These are phyloP conservation scores for Salvia sclarea DNA, from an alignment of 305 asterid genomes.

Conservation along the genomic window DNA sequence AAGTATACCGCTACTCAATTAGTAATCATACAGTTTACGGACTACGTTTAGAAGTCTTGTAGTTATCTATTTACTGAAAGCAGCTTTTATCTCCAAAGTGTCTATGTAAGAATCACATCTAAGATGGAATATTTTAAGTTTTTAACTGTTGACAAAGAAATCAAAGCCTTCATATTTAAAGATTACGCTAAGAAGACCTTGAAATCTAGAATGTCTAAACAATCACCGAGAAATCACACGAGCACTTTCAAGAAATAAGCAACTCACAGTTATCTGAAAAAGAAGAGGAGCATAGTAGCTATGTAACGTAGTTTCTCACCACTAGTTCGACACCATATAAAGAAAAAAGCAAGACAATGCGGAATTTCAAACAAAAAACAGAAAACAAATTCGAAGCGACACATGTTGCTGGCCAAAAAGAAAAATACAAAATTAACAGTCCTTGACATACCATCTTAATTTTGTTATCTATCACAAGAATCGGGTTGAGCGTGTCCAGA, in stretches of 20 bases:
- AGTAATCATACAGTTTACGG: too few species aligned
- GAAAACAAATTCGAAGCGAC: background rate
- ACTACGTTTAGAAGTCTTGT: too few species aligned
- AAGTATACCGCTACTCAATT: too few species aligned
- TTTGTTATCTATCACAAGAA: conserved; percentile 66
- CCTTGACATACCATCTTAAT: conserved; percentile 67
- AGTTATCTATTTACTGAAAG: background rate
- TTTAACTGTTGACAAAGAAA: background rate
- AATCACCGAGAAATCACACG: background rate
- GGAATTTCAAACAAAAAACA: conserved; percentile 2
- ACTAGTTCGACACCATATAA: background rate
- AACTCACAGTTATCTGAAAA: too few species aligned
- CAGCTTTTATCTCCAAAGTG: conserved; percentile 7
- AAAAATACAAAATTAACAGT: background rate
- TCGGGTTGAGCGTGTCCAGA: conserved; percentile 74
- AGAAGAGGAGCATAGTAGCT: background rate
- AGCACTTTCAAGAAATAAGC: background rate
- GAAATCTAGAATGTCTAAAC: background rate
- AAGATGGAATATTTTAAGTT: background rate
- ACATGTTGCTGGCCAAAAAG: background rate
- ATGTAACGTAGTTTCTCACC: background rate
- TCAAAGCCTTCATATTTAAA: background rate
- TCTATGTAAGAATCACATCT: background rate
- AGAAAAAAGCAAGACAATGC: background rate
- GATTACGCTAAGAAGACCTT: background rate